These are phyloP conservation scores for Leccinum truebloodii DNA, from an alignment of 768 basidiomycete species.

Conservation along the genomic window DNA sequence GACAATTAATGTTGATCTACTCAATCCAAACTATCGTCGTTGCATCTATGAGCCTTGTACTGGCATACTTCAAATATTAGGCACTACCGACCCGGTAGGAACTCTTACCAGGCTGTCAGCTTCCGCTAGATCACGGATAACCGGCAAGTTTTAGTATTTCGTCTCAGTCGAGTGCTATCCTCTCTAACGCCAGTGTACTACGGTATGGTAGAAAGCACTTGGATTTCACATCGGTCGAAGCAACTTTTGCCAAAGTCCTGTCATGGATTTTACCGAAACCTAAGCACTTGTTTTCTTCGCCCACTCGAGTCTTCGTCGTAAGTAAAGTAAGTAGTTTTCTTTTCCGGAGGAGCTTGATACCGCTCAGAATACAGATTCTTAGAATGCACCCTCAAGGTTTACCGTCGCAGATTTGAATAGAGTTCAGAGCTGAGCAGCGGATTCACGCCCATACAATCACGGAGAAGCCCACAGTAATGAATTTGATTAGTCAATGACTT, in stretches of 20 bases:
- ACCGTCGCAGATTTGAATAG: not conserved
- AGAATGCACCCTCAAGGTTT: not conserved
- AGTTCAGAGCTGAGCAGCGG: not conserved
- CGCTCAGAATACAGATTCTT: not conserved
- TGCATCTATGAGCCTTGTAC: not conserved
- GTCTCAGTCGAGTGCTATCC: not conserved
- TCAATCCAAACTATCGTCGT: not conserved
- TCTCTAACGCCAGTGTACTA: not conserved
- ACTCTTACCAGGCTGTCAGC: not conserved
- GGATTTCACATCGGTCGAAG: not conserved
- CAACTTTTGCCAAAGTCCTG: not conserved
- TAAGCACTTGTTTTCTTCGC: not conserved
- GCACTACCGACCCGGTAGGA: too few species aligned
- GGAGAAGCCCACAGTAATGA: not conserved
- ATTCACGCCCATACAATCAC: not conserved
- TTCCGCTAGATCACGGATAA: not conserved
- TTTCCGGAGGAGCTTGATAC: not conserved
- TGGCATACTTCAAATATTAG: not conserved
- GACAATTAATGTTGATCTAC: too few species aligned
- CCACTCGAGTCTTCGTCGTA: not conserved
- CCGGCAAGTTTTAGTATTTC: not conserved
- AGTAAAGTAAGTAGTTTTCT: not conserved
- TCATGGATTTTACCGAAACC: not conserved
- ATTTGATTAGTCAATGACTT: not conserved
- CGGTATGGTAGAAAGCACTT: not conserved